Percentiles rank a stretch among this genome's conserved stretches.
These are phyloP conservation scores for Passalora sequoiae DNA, from an alignment of 2,329 filamentous ascomycete genomes.

Conservation along the genomic window DNA sequence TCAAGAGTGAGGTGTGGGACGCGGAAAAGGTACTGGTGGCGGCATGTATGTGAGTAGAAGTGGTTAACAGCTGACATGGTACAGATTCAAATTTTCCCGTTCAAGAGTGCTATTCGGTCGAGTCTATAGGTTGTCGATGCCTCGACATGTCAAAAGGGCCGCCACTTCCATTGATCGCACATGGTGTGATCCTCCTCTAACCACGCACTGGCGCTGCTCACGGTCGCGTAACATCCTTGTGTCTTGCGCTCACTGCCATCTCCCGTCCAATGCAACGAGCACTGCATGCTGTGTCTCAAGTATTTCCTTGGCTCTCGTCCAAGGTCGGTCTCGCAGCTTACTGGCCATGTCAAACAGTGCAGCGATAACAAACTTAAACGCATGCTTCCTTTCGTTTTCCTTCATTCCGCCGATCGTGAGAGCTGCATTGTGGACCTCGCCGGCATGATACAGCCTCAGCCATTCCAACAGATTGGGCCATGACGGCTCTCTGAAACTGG, in stretches of 20 bases:
- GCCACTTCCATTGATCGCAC: no score
- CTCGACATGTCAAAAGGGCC: no score
- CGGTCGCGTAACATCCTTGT: no score
- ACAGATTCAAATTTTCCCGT: constrained; percentile 43
- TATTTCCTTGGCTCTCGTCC: neutral
- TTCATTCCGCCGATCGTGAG: neutral
- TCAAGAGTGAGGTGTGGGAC: constrained; percentile 72
- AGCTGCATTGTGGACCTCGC: neutral
- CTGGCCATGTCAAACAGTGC: neutral
- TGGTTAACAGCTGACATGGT: constrained; percentile 8
- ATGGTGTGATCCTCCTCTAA: no score
- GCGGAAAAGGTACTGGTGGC: constrained; percentile 36
- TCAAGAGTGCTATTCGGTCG: constrained; percentile 45
- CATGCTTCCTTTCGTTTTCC: neutral
- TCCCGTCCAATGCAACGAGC: no score
- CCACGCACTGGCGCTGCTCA: no score
- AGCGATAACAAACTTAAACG: neutral
- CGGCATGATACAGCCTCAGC: constrained; percentile 1
- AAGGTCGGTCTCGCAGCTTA: neutral
- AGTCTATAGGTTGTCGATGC: no score
- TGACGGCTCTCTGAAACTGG: no score
- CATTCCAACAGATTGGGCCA: constrained; percentile 2
- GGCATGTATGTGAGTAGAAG: neutral
- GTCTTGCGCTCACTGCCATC: no score
- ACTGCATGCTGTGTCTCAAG: no score